phyloP scores from a whole-genome alignment of 83 land plant species.

The Diphasiastrum complanatum region DNA sequence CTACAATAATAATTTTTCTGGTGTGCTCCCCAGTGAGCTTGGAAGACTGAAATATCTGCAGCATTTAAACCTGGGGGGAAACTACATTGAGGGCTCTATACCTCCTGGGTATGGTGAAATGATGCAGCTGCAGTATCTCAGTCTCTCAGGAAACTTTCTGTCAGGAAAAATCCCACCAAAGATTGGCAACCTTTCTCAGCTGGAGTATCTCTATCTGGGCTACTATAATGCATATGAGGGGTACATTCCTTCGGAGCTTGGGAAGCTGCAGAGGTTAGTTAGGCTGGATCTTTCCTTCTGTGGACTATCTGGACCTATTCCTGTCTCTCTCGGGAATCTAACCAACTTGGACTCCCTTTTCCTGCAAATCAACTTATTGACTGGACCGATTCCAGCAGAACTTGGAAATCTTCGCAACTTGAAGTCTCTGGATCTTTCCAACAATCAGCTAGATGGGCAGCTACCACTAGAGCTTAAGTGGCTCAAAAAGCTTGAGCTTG shows the following conservation, averaged over 20 bases:
- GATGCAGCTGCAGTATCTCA: slow-evolving; percentile 35
- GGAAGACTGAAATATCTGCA: slow-evolving; percentile 24
- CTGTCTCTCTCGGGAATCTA: slow-evolving; percentile 33
- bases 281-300: slow-evolving; percentile 31
- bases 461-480: slow-evolving; percentile 20
- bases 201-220: slow-evolving; percentile 52
- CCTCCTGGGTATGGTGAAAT: slow-evolving; percentile 46
- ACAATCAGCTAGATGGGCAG: slow-evolving; percentile 24
- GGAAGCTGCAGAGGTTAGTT: slow-evolving; percentile 34
- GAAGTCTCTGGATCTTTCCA: slow-evolving; percentile 26
- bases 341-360: slow-evolving; percentile 20
- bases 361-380: slow-evolving; percentile 22
- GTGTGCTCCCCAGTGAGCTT: slow-evolving; percentile 45
- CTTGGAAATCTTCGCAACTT: slow-evolving; percentile 17
- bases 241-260: slow-evolving; percentile 54
- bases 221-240: slow-evolving; percentile 57
- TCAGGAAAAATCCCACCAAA: slow-evolving; percentile 52
- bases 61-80: slow-evolving; percentile 69
- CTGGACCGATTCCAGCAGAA: slow-evolving; percentile 18
- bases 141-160: slow-evolving; percentile 54
- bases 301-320: slow-evolving; percentile 30
- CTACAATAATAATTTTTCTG: slow-evolving; percentile 67
- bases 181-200: slow-evolving; percentile 49
- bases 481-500: slow-evolving; percentile 17
- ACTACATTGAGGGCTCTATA: slow-evolving; percentile 54